Base-by-base conservation (phyloP, 371 early-diverging fungal species). In the Rhizopus stolonifer region DNA sequence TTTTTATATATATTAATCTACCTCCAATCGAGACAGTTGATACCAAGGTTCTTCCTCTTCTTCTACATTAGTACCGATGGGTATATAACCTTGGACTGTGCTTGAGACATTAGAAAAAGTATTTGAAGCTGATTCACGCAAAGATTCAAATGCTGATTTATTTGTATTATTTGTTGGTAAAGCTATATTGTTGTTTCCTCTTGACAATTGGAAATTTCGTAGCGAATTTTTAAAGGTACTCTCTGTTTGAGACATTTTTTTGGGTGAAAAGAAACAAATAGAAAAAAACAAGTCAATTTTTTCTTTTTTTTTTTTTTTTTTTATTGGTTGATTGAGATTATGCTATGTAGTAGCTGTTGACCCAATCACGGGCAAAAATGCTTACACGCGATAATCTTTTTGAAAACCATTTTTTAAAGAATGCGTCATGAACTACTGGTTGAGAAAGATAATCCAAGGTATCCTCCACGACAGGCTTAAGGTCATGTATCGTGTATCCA, bases 381-480 rank as follows among this genome's bases (percentile, higher is more conserved):
- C 89, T 88, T 13, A 85, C 93, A 60, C 86, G 89, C 74, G 91
- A 74, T 61, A 82, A 85, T 60, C 77, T 81, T 51, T 75, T 79
- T 58, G 80, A 68, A 11, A 87, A 63, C 80, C 95, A 96, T 78
- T 96, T 96, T 39, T 74, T 81, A 74, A 70, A 92, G 46, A 94
- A 81, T 9, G 85, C 81, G 32, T 86, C 86, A 52, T 83, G 71
- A 50, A 67, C 71, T 2, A 51, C 48, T 5, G 84, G 78, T 22
- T 67, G 61, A 17, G 69, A 51, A 11, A 96, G 45, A 56, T 75
- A 91, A 46, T 88, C 77, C 17, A 90, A 47, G 81, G 94, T 85
- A 26, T 83, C 51, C 4, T 81, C 69, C 1, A 83, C 85, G 40
- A 77, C 76, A 0, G 78, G 77, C 48, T 72, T 51, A 18, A 96